Base-by-base conservation (phyloP, 2,329 filamentous ascomycete genomes). In the Ceratocystis smalleyi region DNA sequence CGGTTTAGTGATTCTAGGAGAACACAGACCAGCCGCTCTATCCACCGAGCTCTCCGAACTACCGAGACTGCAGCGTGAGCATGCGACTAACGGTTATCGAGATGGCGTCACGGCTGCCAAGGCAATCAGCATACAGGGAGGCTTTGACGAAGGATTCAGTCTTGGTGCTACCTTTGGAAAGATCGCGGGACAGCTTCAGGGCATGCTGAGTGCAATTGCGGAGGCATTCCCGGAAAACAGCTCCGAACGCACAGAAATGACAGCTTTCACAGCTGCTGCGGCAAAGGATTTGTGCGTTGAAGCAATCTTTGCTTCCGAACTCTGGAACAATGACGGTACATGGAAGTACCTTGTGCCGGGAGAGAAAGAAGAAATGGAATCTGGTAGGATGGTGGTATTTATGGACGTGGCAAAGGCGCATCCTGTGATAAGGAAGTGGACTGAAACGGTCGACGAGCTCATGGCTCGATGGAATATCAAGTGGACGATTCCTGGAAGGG, bases 61-160 rank as follows among this genome's bases (percentile, higher is more conserved):
- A 61, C 83, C 81, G 22, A 84, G 87, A 27, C 80, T 96, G 17
- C 84, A 87, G 70, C 81, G 83, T 51, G 85, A 88, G 64, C 90
- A 96, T 73, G 81, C 84, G 62, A 96, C 88, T 6, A 85, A 88
- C 47, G 94, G 94, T 22, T 97, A 97, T 75, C 86, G 92, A 66
- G 91, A 96, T 70, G 94, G 92, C 55, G 82, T 97, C 63, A 81
- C 86, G 0, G 77, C 77, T 2, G 88, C 87, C 40, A 97, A 97
- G 73, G 82, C 82, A 30, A 76, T 79, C 59, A 87, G 84, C 70
- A 83, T 96, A 30, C 94, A 99, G 74, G 79, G 79, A 15, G 92
- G 92, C 0, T 97, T 99, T 71, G 94, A 99, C 72, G 89, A 92
- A 68, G 92, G 92, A 0, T 97, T 91, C 72, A 79, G 84, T 15